phyloP scores from a whole-genome alignment of 78 protist species.

The Dictyostelium purpureum region DNA sequence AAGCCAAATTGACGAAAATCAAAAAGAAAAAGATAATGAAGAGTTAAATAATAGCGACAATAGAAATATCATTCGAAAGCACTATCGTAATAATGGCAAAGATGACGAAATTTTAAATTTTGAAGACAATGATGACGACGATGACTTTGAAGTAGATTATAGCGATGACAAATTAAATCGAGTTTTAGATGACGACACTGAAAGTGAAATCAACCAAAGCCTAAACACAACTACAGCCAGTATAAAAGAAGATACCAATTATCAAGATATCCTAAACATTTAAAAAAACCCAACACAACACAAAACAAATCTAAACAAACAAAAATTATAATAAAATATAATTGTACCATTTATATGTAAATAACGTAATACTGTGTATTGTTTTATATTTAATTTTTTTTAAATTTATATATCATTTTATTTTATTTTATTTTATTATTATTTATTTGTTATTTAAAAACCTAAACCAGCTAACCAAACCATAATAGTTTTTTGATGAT shows the following conservation, averaged over 20 bases:
- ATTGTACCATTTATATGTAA: too few relatives aligned
- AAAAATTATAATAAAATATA: too few relatives aligned
- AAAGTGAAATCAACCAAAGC: neutral
- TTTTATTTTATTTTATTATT: neutral
- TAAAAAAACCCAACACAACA: too few relatives aligned
- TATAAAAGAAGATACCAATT: neutral
- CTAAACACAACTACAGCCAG: neutral
- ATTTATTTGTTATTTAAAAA: conserved; percentile 10
- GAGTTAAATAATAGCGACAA: too few relatives aligned
- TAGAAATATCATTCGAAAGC: too few relatives aligned
- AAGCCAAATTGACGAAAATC: neutral
- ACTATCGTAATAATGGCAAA: neutral
- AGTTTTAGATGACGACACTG: neutral
- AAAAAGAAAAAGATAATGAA: neutral
- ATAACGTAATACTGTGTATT: too few relatives aligned
- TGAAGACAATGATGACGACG: neutral
- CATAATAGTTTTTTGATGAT: neutral
- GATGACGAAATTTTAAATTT: neutral
- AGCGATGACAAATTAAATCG: neutral
- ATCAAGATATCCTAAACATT: too few relatives aligned
- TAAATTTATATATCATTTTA: too few relatives aligned
- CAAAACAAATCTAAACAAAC: too few relatives aligned
- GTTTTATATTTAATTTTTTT: too few relatives aligned
- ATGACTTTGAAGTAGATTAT: neutral
- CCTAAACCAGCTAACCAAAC: conserved; percentile 43